Evolutionary conservation across 2,329 filamentous ascomycete genomes (phyloP).

Genomic region (Coniochaeta sp.): DNA sequence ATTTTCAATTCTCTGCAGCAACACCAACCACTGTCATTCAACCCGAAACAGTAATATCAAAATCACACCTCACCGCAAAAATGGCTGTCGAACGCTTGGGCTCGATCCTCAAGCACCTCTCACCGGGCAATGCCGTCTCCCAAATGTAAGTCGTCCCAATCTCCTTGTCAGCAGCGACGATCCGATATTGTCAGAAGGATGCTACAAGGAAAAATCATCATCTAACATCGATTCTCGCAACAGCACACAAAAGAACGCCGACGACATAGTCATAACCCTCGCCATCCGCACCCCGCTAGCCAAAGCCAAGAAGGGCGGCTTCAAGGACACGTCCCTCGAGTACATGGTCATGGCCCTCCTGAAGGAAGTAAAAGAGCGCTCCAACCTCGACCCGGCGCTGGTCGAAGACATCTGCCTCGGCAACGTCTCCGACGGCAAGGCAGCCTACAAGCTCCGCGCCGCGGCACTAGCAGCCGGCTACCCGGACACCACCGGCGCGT

Average conservation of each 20-base stretch:
- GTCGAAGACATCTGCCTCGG: slow-evolving; percentile 89
- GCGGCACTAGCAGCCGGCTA: slow-evolving; percentile 86
- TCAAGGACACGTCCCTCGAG: slow-evolving; percentile 91
- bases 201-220: slow-evolving; percentile 6
- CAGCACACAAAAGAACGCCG: slow-evolving; percentile 85
- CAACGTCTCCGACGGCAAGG: slow-evolving; percentile 82
- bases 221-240: slow-evolving; percentile 11
- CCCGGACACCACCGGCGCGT: slow-evolving; percentile 79
- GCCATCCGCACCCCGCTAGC: slow-evolving; percentile 82
- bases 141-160: slow-evolving; percentile 57
- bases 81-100: slow-evolving; percentile 84
- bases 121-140: slow-evolving; percentile 63
- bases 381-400: slow-evolving; percentile 69
- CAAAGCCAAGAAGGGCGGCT: slow-evolving; percentile 84
- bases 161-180: neutral
- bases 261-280: slow-evolving; percentile 94
- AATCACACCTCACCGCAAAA: slow-evolving; percentile 5
- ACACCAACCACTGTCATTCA: neutral
- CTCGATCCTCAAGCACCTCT: slow-evolving; percentile 80
- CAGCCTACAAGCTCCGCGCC: slow-evolving; percentile 84
- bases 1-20: neutral
- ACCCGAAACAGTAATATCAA: neutral
- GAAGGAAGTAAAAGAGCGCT: slow-evolving; percentile 64
- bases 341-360: slow-evolving; percentile 77
- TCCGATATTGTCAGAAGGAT: too few species aligned